Conservation (phyloP, 106 monocot species). For the Platanthera zijinensis region DNA sequence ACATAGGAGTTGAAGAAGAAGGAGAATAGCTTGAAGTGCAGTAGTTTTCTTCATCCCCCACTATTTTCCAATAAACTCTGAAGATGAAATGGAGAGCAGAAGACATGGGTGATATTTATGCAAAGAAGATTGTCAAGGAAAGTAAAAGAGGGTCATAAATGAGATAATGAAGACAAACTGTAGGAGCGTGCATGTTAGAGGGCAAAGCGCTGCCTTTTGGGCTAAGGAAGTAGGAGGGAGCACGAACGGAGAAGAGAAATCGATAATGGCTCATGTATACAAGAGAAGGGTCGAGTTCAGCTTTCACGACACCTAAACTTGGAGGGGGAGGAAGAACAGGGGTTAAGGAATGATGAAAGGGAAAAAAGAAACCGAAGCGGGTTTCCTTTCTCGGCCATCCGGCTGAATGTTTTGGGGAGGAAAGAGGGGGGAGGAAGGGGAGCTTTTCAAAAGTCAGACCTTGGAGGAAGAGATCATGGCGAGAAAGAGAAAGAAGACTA, state of each 20-base stretch:
- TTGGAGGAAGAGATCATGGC: conserved; percentile 1
- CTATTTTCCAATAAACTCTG: neutral
- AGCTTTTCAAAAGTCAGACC: conserved; percentile 7
- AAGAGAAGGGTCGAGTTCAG: conserved; percentile 1
- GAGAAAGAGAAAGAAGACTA: conserved; percentile 2
- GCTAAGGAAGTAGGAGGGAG: neutral
- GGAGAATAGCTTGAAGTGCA: neutral
- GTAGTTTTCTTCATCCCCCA: neutral
- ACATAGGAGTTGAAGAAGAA: conserved; percentile 3
- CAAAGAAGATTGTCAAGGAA: neutral
- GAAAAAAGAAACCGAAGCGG: conserved; percentile 11
- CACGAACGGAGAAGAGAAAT: neutral
- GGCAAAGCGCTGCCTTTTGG: neutral
- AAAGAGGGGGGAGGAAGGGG: conserved; percentile 2
- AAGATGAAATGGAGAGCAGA: neutral
- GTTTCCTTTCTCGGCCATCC: neutral
- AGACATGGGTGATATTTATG: neutral
- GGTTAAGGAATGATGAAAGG: conserved; percentile 2
- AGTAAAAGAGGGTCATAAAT: neutral
- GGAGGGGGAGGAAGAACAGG: conserved; percentile 2
- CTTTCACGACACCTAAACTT: conserved; percentile 8
- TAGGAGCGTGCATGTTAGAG: conserved; percentile 3
- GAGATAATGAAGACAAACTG: neutral
- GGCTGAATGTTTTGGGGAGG: conserved; percentile 12
- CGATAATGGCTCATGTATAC: neutral